Evolutionary conservation across 345 rosid genomes (phyloP).

Genomic region (Gossypium raimondii): DNA sequence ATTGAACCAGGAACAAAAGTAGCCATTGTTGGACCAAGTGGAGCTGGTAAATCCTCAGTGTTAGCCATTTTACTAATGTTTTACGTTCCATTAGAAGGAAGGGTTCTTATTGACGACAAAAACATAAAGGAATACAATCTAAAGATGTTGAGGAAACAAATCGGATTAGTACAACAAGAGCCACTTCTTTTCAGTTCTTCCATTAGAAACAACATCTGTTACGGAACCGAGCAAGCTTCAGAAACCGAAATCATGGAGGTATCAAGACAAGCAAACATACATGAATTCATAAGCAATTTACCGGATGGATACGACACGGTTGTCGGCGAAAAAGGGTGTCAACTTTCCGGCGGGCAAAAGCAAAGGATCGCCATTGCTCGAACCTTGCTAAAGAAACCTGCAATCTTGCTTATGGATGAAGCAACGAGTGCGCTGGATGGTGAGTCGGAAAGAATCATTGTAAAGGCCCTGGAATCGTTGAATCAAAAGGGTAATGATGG

Average conservation of each 20-base stretch:
- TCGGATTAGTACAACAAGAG: constrained; percentile 57
- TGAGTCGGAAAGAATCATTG: constrained; percentile 61
- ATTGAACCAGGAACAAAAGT: constrained; percentile 46
- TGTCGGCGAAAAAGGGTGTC: constrained; percentile 65
- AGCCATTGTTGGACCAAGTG: constrained; percentile 60
- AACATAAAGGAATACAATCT: constrained; percentile 38
- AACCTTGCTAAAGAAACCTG: constrained; percentile 51
- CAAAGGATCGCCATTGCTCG: constrained; percentile 59
- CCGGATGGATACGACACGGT: constrained; percentile 50
- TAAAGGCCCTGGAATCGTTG: constrained; percentile 51
- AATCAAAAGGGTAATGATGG: constrained; percentile 23
- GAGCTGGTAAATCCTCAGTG: constrained; percentile 61
- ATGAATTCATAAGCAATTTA: constrained; percentile 45
- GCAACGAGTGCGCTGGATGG: constrained; percentile 86
- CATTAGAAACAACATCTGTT: constrained; percentile 43
- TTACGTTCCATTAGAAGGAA: constrained; percentile 41
- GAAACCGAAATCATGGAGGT: constrained; percentile 49
- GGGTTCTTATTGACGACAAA: constrained; percentile 36
- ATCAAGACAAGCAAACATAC: constrained; percentile 47
- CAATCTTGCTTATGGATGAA: constrained; percentile 68
- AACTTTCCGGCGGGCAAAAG: constrained; percentile 64
- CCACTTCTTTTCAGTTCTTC: constrained; percentile 52
- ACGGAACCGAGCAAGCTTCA: constrained; percentile 39
- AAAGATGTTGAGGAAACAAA: constrained; percentile 39
- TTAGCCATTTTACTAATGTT: constrained; percentile 51